Base-by-base conservation (phyloP, 2,329 filamentous ascomycete species). In the Alternaria infectoria region DNA sequence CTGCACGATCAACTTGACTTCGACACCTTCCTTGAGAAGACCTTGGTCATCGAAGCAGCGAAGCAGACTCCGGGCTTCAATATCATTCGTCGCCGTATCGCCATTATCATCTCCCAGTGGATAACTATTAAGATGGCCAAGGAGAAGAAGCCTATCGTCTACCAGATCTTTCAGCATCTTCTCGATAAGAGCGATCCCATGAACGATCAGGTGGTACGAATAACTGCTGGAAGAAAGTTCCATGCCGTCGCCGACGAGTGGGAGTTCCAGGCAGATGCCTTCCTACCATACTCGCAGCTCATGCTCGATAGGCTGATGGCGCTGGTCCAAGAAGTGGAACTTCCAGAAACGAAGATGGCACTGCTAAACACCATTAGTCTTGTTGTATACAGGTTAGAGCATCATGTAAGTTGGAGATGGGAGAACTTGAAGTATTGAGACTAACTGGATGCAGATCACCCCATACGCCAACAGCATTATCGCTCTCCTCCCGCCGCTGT, bases 71-170 rank as follows among this genome's bases (percentile, higher is more conserved):
- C 85, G 2, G 87, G 87, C 12, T 95, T 91, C 80, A 95, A 94
- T 76, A 88, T 99, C 19, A 85, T 99, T 10, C 89, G 96, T 21
- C 89, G 96, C 61, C 89, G 96, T 52, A 93, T 96, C 59, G 92
- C 93, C 2, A 96, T 99, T 59, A 82, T 98, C 44, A 86, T 98
- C 23, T 93, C 92, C 23, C 90, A 97, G 75, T 98, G 96, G 95
- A 90, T 96, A 3, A 87, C 92, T 0, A 88, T 97, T 67, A 91
- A 92, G 73, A 85, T 95, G 6, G 86, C 88, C 0, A 85, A 89
- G 40, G 81, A 88, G 36, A 92, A 90, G 72, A 87, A 90, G 62
- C 86, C 90, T 0, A 82, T 94, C 19, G 88, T 97, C 6, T 98
- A 97, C 75, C 90, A 95, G 73, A 93, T 98, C 59, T 97, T 93